A percentile compares a stretch with the other conserved stretches of the same genome.
Evolutionary conservation across 176 grass and related monocot genomes (phyloP).

Genomic region (Carex parvula): DNA sequence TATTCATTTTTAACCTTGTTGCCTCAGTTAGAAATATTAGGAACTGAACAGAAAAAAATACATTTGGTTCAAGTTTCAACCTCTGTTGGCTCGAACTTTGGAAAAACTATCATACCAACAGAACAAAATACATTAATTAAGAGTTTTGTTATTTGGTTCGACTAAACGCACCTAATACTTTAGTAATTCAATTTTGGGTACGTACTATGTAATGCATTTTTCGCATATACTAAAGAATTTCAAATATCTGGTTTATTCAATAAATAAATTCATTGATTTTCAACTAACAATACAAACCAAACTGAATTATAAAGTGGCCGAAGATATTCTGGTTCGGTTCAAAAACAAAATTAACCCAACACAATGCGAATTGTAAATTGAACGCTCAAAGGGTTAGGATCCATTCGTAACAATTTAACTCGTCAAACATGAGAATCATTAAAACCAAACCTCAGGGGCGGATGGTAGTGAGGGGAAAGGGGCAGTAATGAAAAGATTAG

Average conservation of each 20-base stretch:
- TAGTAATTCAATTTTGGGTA: background rate
- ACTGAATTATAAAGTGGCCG: background rate
- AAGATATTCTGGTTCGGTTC: background rate
- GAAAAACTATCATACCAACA: background rate
- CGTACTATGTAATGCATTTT: background rate
- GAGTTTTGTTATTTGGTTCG: background rate
- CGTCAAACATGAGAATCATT: background rate
- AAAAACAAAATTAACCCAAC: background rate
- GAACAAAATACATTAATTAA: background rate
- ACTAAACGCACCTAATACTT: slow-evolving; percentile 1
- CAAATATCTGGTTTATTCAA: background rate
- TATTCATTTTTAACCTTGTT: background rate
- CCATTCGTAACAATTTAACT: background rate
- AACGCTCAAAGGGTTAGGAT: background rate
- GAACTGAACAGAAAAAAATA: background rate
- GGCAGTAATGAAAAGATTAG: background rate
- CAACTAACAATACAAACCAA: background rate
- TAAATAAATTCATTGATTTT: background rate
- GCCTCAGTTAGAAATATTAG: background rate
- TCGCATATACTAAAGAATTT: background rate
- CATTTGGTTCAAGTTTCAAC: background rate
- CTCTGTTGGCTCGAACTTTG: background rate
- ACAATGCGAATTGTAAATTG: background rate
- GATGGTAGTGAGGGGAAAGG: background rate
- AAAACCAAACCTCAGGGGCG: background rate